Evolutionary conservation across 225 moss, liverwort and hornwort species (phyloP), one percentile per base, ranked within the genome.

Genomic region (Anthoceros angustus): DNA sequence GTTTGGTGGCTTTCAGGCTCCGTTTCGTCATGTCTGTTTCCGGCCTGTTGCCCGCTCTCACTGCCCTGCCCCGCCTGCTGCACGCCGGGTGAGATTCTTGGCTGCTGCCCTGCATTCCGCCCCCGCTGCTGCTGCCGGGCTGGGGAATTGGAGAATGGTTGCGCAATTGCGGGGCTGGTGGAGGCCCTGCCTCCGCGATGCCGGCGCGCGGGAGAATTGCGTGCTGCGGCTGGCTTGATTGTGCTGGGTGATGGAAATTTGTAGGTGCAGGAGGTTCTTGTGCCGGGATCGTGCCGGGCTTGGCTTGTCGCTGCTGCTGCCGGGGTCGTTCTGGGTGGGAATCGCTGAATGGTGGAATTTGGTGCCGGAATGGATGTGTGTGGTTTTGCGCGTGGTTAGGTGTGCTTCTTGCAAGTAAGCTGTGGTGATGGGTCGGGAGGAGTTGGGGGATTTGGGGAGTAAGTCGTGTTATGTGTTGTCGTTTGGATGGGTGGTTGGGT

Each of bases 31-130:
- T 50, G 49, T 14, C 14, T 50, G 49, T 20, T 14, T 50, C 49
- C 10, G 16, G 7, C 16, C 49, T 14, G 49, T 14, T 14, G 49
- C 16, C 10, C 49, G 20, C 49, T 14, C 16, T 20, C 14, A 20
- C 20, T 50, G 49, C 49, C 49, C 16, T 50, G 49, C 49, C 49
- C 49, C 49, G 49, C 16, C 49, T 50, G 49, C 49, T 50, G 49
- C 20, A 50, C 49, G 49, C 49, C 49, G 49, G 49, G 49, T 50
- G 49, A 50, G 49, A 50, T 50, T 50, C 49, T 50, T n/a, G n/a
- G n/a, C n/a, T n/a, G n/a, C n/a, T 14, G 49, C 49, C 49, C 20
- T 50, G 20, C 16, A 50, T 50, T 14, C 49, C 49, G 49, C 10
- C 20, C 8, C 49, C 20, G 49, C 8, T 50, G 49, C 49, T 5